These are phyloP conservation scores for Trametes pubescens DNA, from an alignment of 1,284 basidiomycete species.

Conservation along the genomic window DNA sequence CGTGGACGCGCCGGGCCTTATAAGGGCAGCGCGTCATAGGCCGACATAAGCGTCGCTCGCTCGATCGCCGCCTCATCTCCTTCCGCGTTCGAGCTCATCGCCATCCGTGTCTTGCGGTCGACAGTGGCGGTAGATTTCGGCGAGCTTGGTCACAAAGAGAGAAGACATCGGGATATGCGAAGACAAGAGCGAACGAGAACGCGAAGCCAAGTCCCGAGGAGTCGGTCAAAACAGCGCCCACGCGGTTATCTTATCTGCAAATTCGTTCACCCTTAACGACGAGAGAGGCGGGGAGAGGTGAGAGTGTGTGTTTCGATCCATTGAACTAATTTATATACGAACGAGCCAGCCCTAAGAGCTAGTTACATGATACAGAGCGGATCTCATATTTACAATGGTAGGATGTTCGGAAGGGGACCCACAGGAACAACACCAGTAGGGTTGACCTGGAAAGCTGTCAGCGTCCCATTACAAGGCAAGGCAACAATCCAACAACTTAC, in stretches of 20 bases:
- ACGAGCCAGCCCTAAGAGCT: too few species aligned
- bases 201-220: neutral
- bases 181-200: neutral
- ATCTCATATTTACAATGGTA: conserved; percentile 62
- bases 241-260: neutral
- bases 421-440: conserved; percentile 74
- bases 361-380: too few species aligned
- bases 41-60: neutral
- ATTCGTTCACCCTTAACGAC: too few species aligned
- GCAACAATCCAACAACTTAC: neutral
- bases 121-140: too few species aligned
- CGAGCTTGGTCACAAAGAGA: neutral
- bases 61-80: neutral
- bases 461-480: conserved; percentile 59
- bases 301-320: too few species aligned
- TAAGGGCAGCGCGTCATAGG: neutral
- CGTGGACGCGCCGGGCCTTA: neutral
- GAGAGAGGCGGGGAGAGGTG: too few species aligned
- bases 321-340: too few species aligned
- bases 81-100: neutral
- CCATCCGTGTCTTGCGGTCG: too few species aligned
- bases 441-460: conserved; percentile 51
- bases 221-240: neutral
- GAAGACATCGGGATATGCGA: neutral
- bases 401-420: conserved; percentile 77